Evolutionary conservation across 1,284 basidiomycete genomes (phyloP).

Genomic region (Veloporphyrellus conicus): DNA sequence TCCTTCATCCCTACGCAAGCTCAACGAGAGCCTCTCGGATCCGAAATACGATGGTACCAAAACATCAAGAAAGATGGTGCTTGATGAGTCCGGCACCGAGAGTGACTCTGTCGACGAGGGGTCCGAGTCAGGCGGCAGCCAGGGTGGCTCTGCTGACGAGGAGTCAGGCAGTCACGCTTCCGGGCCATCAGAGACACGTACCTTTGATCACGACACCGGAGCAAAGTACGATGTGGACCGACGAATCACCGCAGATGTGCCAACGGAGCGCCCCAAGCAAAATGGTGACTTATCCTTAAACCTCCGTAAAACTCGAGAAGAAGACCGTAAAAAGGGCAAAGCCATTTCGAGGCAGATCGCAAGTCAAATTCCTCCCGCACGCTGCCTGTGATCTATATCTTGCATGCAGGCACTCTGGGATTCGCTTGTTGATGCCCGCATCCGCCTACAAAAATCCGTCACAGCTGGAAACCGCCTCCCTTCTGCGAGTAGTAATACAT

Average conservation of each 20-base stretch:
- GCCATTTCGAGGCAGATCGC: constrained; percentile 82
- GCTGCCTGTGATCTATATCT: constrained; percentile 10
- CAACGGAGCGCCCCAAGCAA: constrained; percentile 19
- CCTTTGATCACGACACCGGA: constrained; percentile 5
- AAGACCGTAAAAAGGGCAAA: constrained; percentile 71
- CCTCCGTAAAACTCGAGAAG: constrained; percentile 56
- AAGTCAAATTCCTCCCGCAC: constrained; percentile 29
- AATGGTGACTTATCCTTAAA: constrained; percentile 50
- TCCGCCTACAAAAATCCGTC: constrained; percentile 81
- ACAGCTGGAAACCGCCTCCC: constrained; percentile 61
- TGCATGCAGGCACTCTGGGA: constrained; percentile 72
- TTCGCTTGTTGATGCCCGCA: constrained; percentile 78
- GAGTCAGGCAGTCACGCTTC: constrained; percentile 10
- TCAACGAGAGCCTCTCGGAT: constrained; percentile 58
- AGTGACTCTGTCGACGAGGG: too few species aligned
- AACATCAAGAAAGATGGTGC: constrained; percentile 58
- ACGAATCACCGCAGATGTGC: not conserved
- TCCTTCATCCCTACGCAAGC: constrained; percentile 62
- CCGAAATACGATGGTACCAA: constrained; percentile 74
- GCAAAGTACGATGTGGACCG: constrained; percentile 2
- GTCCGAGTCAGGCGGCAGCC: constrained; percentile 36
- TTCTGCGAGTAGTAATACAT: constrained; percentile 35
- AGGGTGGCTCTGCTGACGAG: constrained; percentile 32
- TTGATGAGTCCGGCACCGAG: constrained; percentile 38
- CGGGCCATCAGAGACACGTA: constrained; percentile 26